phyloP scores from a whole-genome alignment of 2,329 filamentous ascomycete species.

The Trichoderma citrinoviride region DNA sequence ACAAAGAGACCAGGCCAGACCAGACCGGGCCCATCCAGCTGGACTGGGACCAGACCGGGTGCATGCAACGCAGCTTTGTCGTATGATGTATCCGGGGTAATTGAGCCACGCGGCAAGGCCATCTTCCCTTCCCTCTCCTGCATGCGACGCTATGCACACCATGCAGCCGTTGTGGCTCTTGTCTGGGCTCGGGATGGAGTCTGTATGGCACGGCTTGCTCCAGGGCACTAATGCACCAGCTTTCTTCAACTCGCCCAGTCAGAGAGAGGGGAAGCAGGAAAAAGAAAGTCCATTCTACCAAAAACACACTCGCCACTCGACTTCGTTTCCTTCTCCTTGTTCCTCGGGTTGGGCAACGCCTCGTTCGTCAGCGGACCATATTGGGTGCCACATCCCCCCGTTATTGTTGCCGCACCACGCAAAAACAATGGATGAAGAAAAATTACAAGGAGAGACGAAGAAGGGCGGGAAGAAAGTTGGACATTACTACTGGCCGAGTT shows the following conservation, averaged over 20 bases:
- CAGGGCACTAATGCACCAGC: neutral
- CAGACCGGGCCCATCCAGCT: constrained; percentile 3
- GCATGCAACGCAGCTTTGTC: neutral
- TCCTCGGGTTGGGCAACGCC: neutral
- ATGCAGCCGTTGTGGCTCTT: neutral
- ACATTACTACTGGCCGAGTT: constrained; percentile 12
- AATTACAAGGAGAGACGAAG: neutral
- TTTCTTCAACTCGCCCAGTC: neutral
- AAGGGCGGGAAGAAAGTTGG: neutral
- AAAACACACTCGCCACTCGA: neutral
- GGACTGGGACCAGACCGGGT: neutral
- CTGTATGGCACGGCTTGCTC: neutral
- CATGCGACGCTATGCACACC: constrained; percentile 16
- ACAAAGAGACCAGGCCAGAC: no score
- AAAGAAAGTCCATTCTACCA: constrained; percentile 6
- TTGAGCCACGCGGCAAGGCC: constrained; percentile 16
- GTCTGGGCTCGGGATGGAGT: neutral
- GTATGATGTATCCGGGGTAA: constrained; percentile 21
- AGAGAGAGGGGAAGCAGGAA: neutral
- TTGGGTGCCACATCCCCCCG: no score
- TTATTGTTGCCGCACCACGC: neutral
- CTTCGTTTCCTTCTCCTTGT: constrained; percentile 1
- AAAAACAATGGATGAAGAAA: neutral
- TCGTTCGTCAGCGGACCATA: constrained; percentile 8
- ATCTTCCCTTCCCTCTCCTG: constrained; percentile 1